Evolutionary conservation across 345 rosid species (phyloP), one percentile per base, ranked within the genome.

Genomic region (Corchorus capsularis): DNA sequence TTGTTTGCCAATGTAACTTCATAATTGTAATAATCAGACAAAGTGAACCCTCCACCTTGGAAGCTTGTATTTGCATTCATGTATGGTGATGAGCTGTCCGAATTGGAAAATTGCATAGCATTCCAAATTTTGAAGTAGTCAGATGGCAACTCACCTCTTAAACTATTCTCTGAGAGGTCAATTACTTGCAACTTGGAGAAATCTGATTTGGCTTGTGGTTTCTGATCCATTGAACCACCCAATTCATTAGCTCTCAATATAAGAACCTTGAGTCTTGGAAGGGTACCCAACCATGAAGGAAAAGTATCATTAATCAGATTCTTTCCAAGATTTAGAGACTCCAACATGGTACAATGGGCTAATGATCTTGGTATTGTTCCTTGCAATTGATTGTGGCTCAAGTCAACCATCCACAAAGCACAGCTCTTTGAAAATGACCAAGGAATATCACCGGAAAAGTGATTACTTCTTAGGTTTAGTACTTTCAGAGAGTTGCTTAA

Each of bases 1-100:
- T 85, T 83, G 69, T 53, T 69, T 13, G 14, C 57, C 6, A 83
- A 39, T 8, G 53, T 71, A 61, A 75, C n/a, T 55, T 72, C 54
- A 49, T 62, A 79, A 1, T 56, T 67, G 17, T 56, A 78, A 19
- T 52, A 22, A 32, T 16, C 37, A 45, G 14, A 45, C 71, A 12
- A 19, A 19, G 0, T 20, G 27, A 27, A 27, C 27, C 27, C 10
- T 45, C 4, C 22, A 17, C 22, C 20, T 15, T 4, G 4, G 16
- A 46, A 56, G 54, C 50, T 55, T 46, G 46, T 17, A 13, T 56
- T 67, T 14, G 46, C 47, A 1, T 12, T 45, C 71, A 66, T 45
- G 12, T 66, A 20, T 8, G 6, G 69, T 27, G 67, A 71, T 6
- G 17, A 55, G 32, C 5, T 54, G 20, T 11, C 10, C 8, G 22